These are phyloP conservation scores for Pythium monospermum DNA, from an alignment of 352 stramenopile genomes.

Conservation along the genomic window DNA sequence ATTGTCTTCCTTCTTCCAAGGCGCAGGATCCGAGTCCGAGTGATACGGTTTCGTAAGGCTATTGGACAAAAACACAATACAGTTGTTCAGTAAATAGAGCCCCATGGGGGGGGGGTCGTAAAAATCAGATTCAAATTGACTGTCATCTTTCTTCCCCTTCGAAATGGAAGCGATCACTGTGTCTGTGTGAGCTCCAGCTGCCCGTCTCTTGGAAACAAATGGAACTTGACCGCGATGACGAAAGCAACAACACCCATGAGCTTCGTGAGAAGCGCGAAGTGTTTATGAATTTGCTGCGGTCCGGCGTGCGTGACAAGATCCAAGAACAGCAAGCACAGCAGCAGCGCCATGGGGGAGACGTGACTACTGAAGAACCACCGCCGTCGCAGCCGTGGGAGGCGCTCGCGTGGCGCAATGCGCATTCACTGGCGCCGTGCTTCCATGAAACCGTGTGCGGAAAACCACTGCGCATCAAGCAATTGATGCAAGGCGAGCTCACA, in stretches of 20 bases:
- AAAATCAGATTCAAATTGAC: background rate
- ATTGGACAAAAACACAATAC: no score
- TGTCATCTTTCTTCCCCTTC: background rate
- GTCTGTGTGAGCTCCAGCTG: no score
- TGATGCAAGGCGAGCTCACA: slow-evolving; percentile 75
- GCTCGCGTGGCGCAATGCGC: slow-evolving; percentile 70
- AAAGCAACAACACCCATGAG: background rate
- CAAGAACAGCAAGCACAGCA: slow-evolving; percentile 15
- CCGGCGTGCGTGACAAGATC: slow-evolving; percentile 57
- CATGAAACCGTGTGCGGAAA: slow-evolving; percentile 33
- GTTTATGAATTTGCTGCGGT: slow-evolving; percentile 46
- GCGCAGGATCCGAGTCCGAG: slow-evolving; percentile 39
- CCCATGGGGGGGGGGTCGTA: background rate
- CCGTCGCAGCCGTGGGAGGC: slow-evolving; percentile 40
- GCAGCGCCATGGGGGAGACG: background rate
- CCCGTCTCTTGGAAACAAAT: no score
- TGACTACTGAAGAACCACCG: background rate
- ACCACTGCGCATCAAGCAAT: slow-evolving; percentile 59
- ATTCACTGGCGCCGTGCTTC: slow-evolving; percentile 67
- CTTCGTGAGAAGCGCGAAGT: slow-evolving; percentile 7
- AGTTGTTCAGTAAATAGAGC: background rate
- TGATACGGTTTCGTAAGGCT: background rate
- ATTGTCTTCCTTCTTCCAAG: slow-evolving; percentile 90
- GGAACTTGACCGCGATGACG: no score
- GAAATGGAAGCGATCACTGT: no score